phyloP scores from a whole-genome alignment of 2,329 filamentous ascomycete species.

The Verticillium dahliae region DNA sequence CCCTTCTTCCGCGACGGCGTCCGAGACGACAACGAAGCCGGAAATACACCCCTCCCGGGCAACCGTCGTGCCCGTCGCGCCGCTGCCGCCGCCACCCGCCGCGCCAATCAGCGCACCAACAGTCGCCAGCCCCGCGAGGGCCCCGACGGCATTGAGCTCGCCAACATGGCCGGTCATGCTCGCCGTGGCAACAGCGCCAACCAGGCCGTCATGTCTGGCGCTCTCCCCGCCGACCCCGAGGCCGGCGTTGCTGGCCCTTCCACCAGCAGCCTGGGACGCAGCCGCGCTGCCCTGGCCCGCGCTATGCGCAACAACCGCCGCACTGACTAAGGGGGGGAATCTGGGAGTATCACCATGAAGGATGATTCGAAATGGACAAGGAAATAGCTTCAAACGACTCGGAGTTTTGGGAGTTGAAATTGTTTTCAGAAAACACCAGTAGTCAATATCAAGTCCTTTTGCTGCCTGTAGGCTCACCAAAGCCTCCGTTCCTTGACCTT shows the following conservation, averaged over 20 bases:
- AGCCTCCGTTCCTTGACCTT: too few species aligned
- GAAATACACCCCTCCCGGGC: background rate
- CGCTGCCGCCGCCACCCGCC: background rate
- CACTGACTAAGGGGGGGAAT: too few species aligned
- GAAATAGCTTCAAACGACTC: too few species aligned
- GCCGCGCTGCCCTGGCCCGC: background rate
- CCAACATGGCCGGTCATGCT: background rate
- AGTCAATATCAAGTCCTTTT: too few species aligned
- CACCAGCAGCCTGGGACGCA: background rate
- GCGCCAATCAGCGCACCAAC: background rate
- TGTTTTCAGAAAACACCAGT: too few species aligned
- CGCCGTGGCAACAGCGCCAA: background rate
- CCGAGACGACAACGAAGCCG: background rate
- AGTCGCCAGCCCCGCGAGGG: background rate
- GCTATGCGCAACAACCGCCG: background rate
- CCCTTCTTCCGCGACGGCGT: slow-evolving; percentile 6
- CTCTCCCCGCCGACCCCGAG: background rate
- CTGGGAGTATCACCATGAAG: too few species aligned
- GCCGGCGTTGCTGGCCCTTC: background rate
- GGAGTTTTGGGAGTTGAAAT: too few species aligned
- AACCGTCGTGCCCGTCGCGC: background rate
- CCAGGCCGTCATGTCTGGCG: background rate
- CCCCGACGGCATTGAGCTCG: background rate
- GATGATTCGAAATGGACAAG: too few species aligned
- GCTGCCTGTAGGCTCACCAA: too few species aligned